Evolutionary conservation across 441 rosid genomes (phyloP), one percentile per base, ranked within the genome.

Genomic region (Pelargonium myrrhifolium): DNA sequence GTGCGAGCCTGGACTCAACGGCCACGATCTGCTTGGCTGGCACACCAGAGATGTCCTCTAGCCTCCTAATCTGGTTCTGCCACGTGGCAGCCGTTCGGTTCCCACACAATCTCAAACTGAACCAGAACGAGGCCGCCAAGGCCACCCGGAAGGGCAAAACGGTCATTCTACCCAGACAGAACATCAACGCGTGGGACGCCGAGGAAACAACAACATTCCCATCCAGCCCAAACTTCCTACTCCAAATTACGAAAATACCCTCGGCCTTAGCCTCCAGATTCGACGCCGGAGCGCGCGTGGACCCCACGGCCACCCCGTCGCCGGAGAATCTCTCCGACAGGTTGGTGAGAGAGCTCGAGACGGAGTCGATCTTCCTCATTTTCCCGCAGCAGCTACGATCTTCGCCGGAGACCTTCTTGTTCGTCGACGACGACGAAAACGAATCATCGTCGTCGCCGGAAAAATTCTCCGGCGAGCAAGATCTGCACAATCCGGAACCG

Each of bases 51-150:
- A 74, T 18, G 45, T 69, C 80, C 76, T 76, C 86, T 28, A 87
- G 69, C 68, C 74, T 77, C 73, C 69, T 77, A 64, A 82, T 5
- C 53, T 45, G 71, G 70, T 75, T 71, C 75, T 45, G 77, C 56
- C 71, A 59, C 85, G 72, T 74, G 2, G 72, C 18, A n/a, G 31
- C 12, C 55, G 72, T 63, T 21, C 9, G 60, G 63, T 69, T 79
- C 26, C 73, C 42, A 6, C 66, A 51, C 63, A 65, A 66, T 71
- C 62, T 78, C 74, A 86, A 58, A 18, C 83, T 89, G 56, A 76
- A 42, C 94, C 89, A 88, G 74, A 83, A 83, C 81, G 88, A 75
- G 62, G 83, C 86, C 51, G 91, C 87, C 2, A 80, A 70, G 58
- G 75, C 37, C 65, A 80, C 76, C 15, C 80, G 59, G 6, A 35